Percentiles rank a stretch among this genome's conserved stretches.
phyloP scores from a whole-genome alignment of 2,329 filamentous ascomycete genomes.

The Penicillium sp. region DNA sequence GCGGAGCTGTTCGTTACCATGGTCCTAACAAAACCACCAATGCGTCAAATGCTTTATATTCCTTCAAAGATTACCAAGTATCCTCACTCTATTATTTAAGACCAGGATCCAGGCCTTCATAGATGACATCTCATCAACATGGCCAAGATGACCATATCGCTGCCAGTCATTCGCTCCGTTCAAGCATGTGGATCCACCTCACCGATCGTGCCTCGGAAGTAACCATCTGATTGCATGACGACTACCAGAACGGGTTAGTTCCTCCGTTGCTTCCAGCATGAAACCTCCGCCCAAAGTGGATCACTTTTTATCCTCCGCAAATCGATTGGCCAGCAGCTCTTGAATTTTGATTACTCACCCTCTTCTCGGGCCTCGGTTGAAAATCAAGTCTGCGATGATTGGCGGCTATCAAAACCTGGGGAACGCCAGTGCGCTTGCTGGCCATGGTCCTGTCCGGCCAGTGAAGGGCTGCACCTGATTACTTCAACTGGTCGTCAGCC shows the following conservation, averaged over 20 bases:
- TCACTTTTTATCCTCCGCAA: background rate
- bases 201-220: background rate
- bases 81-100: background rate
- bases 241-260: background rate
- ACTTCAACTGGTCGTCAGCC: background rate
- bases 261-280: background rate
- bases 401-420: constrained; percentile 22
- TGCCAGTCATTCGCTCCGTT: constrained; percentile 1
- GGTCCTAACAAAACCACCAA: too few relatives aligned
- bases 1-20: too few relatives aligned
- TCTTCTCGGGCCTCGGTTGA: constrained; percentile 28
- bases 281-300: background rate
- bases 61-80: background rate
- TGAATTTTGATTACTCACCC: background rate
- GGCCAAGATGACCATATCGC: constrained; percentile 8
- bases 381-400: constrained; percentile 24
- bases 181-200: background rate
- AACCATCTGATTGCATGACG: background rate
- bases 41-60: too few relatives aligned
- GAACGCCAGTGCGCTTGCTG: constrained; percentile 12
- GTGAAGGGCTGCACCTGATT: background rate
- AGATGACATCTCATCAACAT: background rate
- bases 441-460: background rate
- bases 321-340: background rate
- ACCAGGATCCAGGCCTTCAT: too few relatives aligned